Base-by-base conservation (phyloP, 2,329 filamentous ascomycete genomes). In the Cladosporium phlei region DNA sequence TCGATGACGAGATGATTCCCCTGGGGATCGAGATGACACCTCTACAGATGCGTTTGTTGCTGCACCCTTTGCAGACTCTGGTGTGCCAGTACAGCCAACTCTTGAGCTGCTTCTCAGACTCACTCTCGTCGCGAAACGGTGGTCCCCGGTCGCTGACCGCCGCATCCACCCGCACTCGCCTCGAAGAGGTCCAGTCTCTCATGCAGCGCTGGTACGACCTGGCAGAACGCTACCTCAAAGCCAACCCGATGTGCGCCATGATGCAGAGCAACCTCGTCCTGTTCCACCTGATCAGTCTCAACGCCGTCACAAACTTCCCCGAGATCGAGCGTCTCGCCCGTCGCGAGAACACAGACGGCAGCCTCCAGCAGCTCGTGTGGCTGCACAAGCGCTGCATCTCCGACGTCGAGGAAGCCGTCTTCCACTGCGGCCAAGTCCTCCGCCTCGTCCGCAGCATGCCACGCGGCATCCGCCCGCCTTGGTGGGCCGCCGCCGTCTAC, bases 401-500 rank as follows among this genome's bases (percentile, higher is more conserved):
- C 47, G 74, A 81, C 55, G 73, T 78, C 14, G 77, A 81, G 55
- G 79, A 85, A 56, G 76, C 81, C 16, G 67, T 83, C 39, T 81
- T 81, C 62, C 83, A 86, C 60, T 80, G 78, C 51, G 82, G 82
- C 1, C 83, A 87, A 63, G 75, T 86, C 3, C 67, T 85, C 33
- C 74, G 80, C 3, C 70, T 85, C 9, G 65, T 86, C 29, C 71
- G 76, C 5, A 67, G 69, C 11, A 85, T 86, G 76, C 74, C 78
- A 2, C 66, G 69, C 22, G 75, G 79, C 38, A 71, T 77, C 3
- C 75, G 81, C 17, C 83, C 83, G 5, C 77, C 75, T 28, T 88
- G 83, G 83, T 87, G 83, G 83, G 70, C 80, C n/a, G 77, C 75
- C 2, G 83, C 82, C 3, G 69, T 86, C 30, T 86, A 87, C 60